Base-by-base conservation (phyloP, 2,329 filamentous ascomycete species). In the Sphaerulina musiva region DNA sequence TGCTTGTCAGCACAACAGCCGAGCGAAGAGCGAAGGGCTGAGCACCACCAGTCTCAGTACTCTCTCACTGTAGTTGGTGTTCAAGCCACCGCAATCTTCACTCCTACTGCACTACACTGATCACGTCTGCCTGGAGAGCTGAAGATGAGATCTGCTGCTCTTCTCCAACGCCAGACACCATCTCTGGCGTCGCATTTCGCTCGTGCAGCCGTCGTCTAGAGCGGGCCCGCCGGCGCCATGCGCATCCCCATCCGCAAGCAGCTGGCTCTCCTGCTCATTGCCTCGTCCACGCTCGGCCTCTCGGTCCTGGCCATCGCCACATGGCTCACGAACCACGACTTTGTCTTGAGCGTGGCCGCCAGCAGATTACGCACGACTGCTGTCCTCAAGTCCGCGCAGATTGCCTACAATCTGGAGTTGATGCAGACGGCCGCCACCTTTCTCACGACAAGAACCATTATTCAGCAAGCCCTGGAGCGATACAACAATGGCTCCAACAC, bases 171-270 rank as follows among this genome's bases (percentile, higher is more conserved):
- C 9, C 17, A 4, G 40, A 42, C 40, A n/a, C 40, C 17, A 20
- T 9, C 20, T 23, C 42, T 10, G 10, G 10, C 42, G 42, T 26
- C 42, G 42, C 42, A 20, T 44, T 20, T 6, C 17, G 5, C 42
- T 44, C 4, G 23, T 42, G 5, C 12, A 38, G 34, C 4, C 8
- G 32, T 11, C 34, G 17, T 11, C 17, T 26, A 12, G n/a, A 20
- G 14, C 8, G 36, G 26, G 43, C 29, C 32, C 36, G 45, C n/a
- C 20, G 41, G 45, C 54, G 43, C 46, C 31, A 92, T 95, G 88
- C 83, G 89, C 71, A 82, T 95, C 70, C 85, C 87, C 55, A 95
- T 95, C 66, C 82, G 89, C 63, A 85, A 91, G 74, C 91, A 96
- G 80, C 79, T 96, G 64, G 88, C 83, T 62, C 78, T 84, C 69